Conservation (phyloP, 2,329 filamentous ascomycete species). For the Aspergillus sp. region DNA sequence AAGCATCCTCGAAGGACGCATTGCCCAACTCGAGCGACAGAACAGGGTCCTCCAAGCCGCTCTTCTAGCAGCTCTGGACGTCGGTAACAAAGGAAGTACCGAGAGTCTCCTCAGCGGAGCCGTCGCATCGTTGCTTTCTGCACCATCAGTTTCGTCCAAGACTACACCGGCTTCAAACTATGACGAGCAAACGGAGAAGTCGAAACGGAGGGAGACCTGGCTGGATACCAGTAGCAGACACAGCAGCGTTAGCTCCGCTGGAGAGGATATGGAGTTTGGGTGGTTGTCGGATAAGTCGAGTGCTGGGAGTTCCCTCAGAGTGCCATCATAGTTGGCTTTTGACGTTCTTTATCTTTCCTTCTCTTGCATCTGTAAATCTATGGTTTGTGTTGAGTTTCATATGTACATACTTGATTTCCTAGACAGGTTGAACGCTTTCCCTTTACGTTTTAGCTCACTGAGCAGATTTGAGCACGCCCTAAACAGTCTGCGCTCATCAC, state of each 20-base stretch:
- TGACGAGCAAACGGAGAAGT: constrained; percentile 3
- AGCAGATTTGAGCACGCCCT: too few species aligned
- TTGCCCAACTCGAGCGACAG: constrained; percentile 35
- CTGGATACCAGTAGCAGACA: constrained; percentile 22
- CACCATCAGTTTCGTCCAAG: constrained; percentile 13
- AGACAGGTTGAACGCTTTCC: too few species aligned
- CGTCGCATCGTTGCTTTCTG: not conserved
- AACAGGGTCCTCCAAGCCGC: constrained; percentile 39
- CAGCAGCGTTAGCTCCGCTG: constrained; percentile 21
- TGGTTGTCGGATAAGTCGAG: constrained; percentile 22
- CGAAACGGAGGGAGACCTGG: constrained; percentile 1
- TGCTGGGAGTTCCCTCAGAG: not conserved
- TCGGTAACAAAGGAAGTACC: constrained; percentile 25
- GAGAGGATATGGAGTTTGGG: constrained; percentile 29
- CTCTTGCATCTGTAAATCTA: not conserved
- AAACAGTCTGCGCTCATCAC: too few species aligned
- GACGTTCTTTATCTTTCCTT: not conserved
- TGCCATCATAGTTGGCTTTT: not conserved
- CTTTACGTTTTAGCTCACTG: too few species aligned
- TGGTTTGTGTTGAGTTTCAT: not conserved
- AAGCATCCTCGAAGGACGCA: constrained; percentile 30
- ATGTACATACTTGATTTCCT: too few species aligned
- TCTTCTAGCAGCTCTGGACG: constrained; percentile 34
- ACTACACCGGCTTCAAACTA: constrained; percentile 11
- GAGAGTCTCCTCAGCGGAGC: constrained; percentile 6